These are phyloP conservation scores for Batrachochytrium dendrobatidis DNA, from an alignment of 371 early-diverging fungal species.

Conservation along the genomic window DNA sequence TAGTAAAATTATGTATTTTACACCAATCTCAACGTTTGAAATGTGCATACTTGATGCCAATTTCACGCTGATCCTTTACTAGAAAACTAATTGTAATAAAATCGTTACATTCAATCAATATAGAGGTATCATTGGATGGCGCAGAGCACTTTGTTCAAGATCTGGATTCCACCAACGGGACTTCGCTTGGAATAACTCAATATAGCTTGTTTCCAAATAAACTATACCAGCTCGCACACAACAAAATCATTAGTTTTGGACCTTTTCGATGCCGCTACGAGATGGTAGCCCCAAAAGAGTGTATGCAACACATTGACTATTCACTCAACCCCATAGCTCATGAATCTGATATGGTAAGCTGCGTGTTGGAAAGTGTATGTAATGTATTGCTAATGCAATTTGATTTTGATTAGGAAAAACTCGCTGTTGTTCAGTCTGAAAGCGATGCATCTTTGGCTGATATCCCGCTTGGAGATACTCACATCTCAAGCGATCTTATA, in stretches of 20 bases:
- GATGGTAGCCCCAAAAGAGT: slow-evolving; percentile 4
- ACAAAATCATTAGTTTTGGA: slow-evolving; percentile 21
- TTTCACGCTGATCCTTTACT: not conserved
- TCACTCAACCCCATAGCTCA: too few species aligned
- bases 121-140: slow-evolving; percentile 24
- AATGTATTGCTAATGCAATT: too few species aligned
- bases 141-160: slow-evolving; percentile 36
- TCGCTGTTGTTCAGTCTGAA: too few species aligned
- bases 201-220: slow-evolving; percentile 13
- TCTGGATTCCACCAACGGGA: slow-evolving; percentile 32
- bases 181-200: slow-evolving; percentile 11
- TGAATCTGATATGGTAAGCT: too few species aligned
- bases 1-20: not conserved
- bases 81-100: not conserved
- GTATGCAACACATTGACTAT: too few species aligned
- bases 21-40: not conserved
- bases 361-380: too few species aligned
- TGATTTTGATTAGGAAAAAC: too few species aligned
- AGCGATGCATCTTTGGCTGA: too few species aligned
- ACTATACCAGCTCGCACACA: slow-evolving; percentile 26
- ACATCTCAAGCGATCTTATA: too few species aligned
- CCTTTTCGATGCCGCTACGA: slow-evolving; percentile 25
- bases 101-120: not conserved
- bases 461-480: too few species aligned
- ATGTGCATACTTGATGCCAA: not conserved